These are phyloP conservation scores for Verticillium isaacii DNA, from an alignment of 2,329 filamentous ascomycete species.

Conservation along the genomic window DNA sequence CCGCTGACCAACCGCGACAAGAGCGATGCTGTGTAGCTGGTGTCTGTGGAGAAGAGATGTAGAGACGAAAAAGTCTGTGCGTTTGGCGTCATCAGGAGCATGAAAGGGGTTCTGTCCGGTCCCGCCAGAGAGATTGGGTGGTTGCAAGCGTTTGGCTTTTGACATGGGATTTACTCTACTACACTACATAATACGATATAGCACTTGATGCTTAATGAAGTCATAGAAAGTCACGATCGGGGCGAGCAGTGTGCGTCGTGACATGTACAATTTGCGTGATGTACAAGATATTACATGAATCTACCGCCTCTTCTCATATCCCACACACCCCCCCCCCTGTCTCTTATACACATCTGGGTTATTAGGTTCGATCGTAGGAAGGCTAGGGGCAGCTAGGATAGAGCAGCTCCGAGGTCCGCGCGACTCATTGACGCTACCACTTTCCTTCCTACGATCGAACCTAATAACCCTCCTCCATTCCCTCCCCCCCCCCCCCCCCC, in stretches of 20 bases:
- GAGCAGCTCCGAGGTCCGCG: background rate
- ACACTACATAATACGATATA: background rate
- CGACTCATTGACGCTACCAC: background rate
- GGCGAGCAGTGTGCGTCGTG: background rate
- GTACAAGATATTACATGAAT: background rate
- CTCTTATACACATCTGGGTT: too few relatives aligned
- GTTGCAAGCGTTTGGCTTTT: background rate
- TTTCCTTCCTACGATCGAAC: background rate
- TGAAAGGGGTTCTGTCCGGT: background rate
- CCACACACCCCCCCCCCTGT: too few relatives aligned
- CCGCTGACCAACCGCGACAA: slow-evolving; percentile 25
- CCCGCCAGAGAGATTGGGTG: background rate
- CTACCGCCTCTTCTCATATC: background rate
- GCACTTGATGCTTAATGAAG: background rate
- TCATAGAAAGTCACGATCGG: too few relatives aligned
- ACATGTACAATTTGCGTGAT: background rate
- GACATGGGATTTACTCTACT: background rate
- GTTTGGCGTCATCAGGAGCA: background rate
- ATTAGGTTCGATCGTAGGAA: too few relatives aligned
- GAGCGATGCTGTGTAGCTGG: slow-evolving; percentile 13
- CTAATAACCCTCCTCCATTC: background rate
- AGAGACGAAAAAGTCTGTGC: background rate
- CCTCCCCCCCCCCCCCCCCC: too few relatives aligned
- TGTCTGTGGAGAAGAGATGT: background rate
- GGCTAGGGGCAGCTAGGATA: background rate